Conservation (phyloP, 1,139 yeast genomes). For the Suhomyces kunorum region DNA sequence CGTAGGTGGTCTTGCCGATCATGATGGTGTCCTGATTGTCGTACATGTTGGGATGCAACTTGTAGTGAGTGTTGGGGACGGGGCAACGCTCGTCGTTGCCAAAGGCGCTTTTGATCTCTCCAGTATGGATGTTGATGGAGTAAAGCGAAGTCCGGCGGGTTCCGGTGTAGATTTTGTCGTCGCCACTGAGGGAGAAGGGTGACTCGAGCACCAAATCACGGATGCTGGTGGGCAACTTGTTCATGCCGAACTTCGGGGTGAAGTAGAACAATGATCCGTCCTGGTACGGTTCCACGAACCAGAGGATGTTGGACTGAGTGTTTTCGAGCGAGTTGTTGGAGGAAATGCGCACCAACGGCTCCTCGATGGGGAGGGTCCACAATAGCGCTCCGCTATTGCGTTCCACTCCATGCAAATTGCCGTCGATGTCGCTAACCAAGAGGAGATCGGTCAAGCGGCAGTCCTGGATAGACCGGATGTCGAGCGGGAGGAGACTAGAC, state of each 20-base stretch:
- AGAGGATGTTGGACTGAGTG: slow-evolving; percentile 37
- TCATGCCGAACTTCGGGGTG: slow-evolving; percentile 74
- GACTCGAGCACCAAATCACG: slow-evolving; percentile 77
- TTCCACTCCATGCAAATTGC: slow-evolving; percentile 79
- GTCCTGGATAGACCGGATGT: slow-evolving; percentile 47
- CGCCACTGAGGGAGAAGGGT: slow-evolving; percentile 78
- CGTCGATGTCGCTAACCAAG: slow-evolving; percentile 82
- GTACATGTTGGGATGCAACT: slow-evolving; percentile 13
- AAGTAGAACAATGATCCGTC: slow-evolving; percentile 89
- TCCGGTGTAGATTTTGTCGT: slow-evolving; percentile 90
- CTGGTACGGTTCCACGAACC: slow-evolving; percentile 91
- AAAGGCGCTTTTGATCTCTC: slow-evolving; percentile 71
- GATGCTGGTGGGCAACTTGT: slow-evolving; percentile 79
- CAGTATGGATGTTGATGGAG: slow-evolving; percentile 72
- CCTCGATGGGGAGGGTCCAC: slow-evolving; percentile 70
- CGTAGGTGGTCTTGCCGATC: slow-evolving; percentile 54
- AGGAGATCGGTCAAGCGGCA: slow-evolving; percentile 63
- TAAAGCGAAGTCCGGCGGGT: slow-evolving; percentile 74
- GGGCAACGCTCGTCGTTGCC: slow-evolving; percentile 51
- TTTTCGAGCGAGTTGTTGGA: slow-evolving; percentile 30
- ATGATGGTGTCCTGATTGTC: slow-evolving; percentile 35
- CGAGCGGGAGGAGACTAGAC: slow-evolving; percentile 31
- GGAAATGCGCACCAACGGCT: slow-evolving; percentile 52
- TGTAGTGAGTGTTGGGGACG: slow-evolving; percentile 24
- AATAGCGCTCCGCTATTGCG: slow-evolving; percentile 72